These are phyloP conservation scores for Chalaropsis ovoidea DNA, from an alignment of 2,329 filamentous ascomycete species.

Conservation along the genomic window DNA sequence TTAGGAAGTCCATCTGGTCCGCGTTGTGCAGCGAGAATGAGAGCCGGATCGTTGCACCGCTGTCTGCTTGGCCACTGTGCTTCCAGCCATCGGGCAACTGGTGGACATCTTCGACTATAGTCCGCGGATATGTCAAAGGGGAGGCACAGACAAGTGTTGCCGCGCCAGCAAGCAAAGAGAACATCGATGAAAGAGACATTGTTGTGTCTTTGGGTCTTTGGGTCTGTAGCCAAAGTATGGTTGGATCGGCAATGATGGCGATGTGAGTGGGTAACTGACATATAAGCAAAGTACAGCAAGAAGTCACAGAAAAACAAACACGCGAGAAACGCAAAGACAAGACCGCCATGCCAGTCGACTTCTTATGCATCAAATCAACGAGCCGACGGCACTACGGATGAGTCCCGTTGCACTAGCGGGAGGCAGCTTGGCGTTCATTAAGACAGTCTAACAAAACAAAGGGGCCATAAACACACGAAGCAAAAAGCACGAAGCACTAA, in stretches of 20 bases:
- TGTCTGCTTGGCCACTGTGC: constrained; percentile 14
- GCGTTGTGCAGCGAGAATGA: constrained; percentile 25
- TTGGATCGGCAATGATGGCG: background rate
- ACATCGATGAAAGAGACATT: constrained; percentile 21
- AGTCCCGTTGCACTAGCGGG: constrained; percentile 7
- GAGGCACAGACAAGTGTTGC: constrained; percentile 16
- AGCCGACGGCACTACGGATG: background rate
- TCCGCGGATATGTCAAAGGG: constrained; percentile 15
- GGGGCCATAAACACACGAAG: background rate
- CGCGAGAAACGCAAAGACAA: background rate
- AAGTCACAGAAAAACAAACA: background rate
- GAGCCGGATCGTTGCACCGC: constrained; percentile 18
- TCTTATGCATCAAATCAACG: background rate
- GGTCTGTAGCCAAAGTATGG: background rate
- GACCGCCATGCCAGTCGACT: background rate
- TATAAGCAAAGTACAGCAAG: background rate
- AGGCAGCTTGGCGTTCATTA: constrained; percentile 10
- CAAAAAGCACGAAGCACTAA: too few species aligned
- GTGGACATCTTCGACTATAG: constrained; percentile 22
- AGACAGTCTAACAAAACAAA: constrained; percentile 10
- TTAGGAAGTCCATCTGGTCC: constrained; percentile 23
- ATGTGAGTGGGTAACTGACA: background rate
- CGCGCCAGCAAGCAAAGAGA: constrained; percentile 21
- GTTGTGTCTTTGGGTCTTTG: background rate
- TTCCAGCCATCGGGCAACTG: constrained; percentile 25